These are phyloP conservation scores for Asterella californica DNA, from an alignment of 225 moss, liverwort and hornwort species.

Conservation along the genomic window DNA sequence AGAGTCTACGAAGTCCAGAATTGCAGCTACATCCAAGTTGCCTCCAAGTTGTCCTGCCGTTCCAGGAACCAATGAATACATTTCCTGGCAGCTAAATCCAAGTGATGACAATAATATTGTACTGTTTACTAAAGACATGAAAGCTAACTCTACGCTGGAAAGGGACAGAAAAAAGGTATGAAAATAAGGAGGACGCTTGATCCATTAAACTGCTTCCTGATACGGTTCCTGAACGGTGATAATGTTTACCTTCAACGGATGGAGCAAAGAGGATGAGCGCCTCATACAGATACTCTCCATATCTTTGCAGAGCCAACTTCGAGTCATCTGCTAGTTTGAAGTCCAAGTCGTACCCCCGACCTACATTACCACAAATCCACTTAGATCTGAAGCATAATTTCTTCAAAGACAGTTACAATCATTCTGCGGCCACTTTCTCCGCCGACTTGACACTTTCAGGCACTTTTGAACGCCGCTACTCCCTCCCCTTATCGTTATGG, in stretches of 20 bases:
- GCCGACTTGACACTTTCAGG: neutral
- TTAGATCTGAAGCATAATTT: neutral
- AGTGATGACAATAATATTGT: neutral
- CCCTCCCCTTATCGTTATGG: neutral
- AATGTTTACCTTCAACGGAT: conserved; percentile 61
- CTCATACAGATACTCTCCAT: conserved; percentile 85
- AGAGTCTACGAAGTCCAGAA: conserved; percentile 85
- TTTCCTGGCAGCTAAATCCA: neutral
- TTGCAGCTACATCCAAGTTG: conserved; percentile 60
- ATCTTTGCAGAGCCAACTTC: conserved; percentile 65
- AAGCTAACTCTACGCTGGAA: no score
- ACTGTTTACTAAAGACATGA: neutral
- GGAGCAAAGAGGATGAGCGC: conserved; percentile 94
- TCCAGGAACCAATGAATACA: neutral
- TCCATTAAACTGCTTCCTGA: neutral
- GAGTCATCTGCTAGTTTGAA: conserved; percentile 82
- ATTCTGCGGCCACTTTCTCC: neutral
- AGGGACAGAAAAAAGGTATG: no score
- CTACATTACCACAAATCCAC: conserved; percentile 19
- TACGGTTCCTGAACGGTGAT: no score
- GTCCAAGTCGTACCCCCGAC: conserved; percentile 78
- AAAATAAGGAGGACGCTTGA: neutral
- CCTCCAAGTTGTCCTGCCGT: conserved; percentile 67
- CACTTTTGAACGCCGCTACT: neutral
- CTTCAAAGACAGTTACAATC: neutral